phyloP scores from a whole-genome alignment of 352 stramenopile genomes.

The Sclerospora graminicola region DNA sequence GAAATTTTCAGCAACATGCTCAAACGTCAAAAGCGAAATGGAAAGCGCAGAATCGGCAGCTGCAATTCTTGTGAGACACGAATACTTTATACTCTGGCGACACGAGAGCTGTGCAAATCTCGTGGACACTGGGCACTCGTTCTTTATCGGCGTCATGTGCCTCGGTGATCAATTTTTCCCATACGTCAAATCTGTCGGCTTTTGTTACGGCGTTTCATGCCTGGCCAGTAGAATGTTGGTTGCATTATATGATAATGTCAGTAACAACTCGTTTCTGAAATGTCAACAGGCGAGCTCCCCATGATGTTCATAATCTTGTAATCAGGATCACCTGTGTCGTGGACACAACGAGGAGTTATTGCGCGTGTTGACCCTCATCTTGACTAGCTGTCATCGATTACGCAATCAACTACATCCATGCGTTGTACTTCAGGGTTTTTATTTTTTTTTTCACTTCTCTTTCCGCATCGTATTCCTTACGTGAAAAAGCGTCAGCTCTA shows the following conservation, averaged over 20 bases:
- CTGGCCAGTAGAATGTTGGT: constrained; percentile 2
- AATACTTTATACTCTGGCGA: too few species aligned
- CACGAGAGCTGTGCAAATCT: too few species aligned
- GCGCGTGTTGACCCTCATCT: background rate
- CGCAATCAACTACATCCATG: background rate
- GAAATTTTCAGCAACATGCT: too few species aligned
- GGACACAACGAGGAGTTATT: background rate
- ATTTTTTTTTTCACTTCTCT: background rate
- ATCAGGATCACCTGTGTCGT: background rate
- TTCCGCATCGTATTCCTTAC: background rate
- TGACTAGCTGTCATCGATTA: background rate
- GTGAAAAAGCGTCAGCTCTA: constrained; percentile 3
- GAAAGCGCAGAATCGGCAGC: too few species aligned
- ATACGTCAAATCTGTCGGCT: background rate
- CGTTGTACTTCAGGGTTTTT: background rate
- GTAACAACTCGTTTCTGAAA: constrained; percentile 1
- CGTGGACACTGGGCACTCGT: too few species aligned
- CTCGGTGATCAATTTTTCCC: too few species aligned
- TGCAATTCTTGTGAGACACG: too few species aligned
- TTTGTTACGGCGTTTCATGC: constrained; percentile 1
- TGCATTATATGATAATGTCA: constrained; percentile 3
- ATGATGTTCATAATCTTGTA: background rate
- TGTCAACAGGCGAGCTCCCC: background rate
- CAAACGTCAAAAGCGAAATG: too few species aligned
- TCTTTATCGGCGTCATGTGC: too few species aligned